phyloP scores from a whole-genome alignment of 352 stramenopile species.

The Globisporangium okanoganense region DNA sequence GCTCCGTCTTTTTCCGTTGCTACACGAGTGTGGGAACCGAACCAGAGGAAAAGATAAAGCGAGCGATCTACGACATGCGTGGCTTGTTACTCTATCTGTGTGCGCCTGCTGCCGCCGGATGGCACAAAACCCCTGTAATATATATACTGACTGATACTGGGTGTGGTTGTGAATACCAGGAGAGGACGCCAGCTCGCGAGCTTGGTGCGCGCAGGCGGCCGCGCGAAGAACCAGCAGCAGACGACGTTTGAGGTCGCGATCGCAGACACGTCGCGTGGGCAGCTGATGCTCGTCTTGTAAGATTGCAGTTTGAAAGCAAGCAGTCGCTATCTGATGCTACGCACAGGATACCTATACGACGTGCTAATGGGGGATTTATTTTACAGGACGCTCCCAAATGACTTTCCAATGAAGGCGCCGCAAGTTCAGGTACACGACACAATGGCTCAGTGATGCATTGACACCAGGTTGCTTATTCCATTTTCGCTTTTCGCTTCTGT shows the following conservation, averaged over 20 bases:
- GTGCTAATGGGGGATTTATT: neutral
- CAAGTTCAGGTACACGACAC: slow-evolving; percentile 44
- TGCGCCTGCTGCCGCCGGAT: neutral
- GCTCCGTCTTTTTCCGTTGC: neutral
- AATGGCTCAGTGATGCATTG: neutral
- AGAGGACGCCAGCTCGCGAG: slow-evolving; percentile 73
- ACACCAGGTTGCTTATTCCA: neutral
- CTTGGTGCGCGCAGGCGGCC: slow-evolving; percentile 73
- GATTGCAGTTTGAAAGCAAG: neutral
- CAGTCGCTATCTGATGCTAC: no score
- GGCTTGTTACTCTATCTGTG: neutral
- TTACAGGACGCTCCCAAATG: slow-evolving; percentile 54
- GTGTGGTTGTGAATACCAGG: slow-evolving; percentile 25
- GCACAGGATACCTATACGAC: no score
- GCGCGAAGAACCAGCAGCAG: slow-evolving; percentile 83
- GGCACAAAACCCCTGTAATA: no score
- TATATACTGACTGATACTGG: neutral
- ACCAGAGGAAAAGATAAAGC: neutral
- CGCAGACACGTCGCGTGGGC: slow-evolving; percentile 48
- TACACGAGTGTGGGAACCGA: neutral
- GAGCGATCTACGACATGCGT: neutral
- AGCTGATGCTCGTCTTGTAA: slow-evolving; percentile 48
- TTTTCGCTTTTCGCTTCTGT: neutral
- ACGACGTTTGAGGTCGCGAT: slow-evolving; percentile 79
- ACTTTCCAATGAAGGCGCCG: slow-evolving; percentile 71